These are phyloP conservation scores for Pulveroboletus frians DNA, from an alignment of 768 basidiomycete species.

Conservation along the genomic window DNA sequence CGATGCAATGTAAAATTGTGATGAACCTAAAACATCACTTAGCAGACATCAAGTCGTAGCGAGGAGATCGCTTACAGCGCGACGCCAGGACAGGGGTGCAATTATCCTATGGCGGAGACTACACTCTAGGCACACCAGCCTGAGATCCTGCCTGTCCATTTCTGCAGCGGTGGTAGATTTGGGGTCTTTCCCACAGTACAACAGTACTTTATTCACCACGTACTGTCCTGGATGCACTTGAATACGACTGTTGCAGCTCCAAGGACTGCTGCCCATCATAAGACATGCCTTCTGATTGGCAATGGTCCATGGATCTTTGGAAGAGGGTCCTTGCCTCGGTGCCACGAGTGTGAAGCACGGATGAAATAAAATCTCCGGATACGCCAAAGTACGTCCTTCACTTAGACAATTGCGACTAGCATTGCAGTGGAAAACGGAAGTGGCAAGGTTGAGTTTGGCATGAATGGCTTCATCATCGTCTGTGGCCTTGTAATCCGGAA, in stretches of 20 bases:
- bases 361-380: slow-evolving; percentile 27
- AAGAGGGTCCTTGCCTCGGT: slow-evolving; percentile 2
- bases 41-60: neutral
- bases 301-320: slow-evolving; percentile 19
- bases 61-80: slow-evolving; percentile 13
- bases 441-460: slow-evolving; percentile 24
- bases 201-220: slow-evolving; percentile 12
- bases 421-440: slow-evolving; percentile 25
- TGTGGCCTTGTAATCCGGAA: slow-evolving; percentile 15
- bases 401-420: slow-evolving; percentile 10
- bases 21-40: slow-evolving; percentile 13
- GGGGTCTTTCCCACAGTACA: slow-evolving; percentile 23
- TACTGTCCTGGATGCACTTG: slow-evolving; percentile 17
- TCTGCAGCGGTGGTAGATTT: slow-evolving; percentile 19
- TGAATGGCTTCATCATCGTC: slow-evolving; percentile 15
- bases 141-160: slow-evolving; percentile 22
- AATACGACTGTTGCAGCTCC: slow-evolving; percentile 19
- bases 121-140: slow-evolving; percentile 19
- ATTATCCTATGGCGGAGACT: slow-evolving; percentile 2
- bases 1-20: slow-evolving; percentile 15
- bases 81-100: slow-evolving; percentile 22
- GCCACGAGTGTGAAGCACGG: slow-evolving; percentile 22
- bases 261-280: slow-evolving; percentile 22
- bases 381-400: slow-evolving; percentile 13
- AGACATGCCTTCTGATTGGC: slow-evolving; percentile 21